Conservation (phyloP, 306 rosid species). For the Vicia villosa region DNA sequence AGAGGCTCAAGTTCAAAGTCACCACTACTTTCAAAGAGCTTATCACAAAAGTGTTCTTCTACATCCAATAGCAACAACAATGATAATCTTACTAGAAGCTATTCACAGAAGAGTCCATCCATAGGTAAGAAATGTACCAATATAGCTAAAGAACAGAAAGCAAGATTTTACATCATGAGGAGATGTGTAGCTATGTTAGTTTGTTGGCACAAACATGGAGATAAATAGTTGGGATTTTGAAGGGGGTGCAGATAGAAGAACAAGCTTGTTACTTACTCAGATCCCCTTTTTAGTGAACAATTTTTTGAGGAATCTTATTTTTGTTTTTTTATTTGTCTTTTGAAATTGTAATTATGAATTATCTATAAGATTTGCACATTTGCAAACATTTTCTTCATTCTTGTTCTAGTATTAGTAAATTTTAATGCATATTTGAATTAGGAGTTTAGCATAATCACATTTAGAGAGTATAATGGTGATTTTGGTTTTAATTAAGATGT, state of each 20-base stretch:
- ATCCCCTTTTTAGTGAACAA: slow-evolving; percentile 37
- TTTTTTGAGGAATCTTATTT: slow-evolving; percentile 35
- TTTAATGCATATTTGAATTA: too few species aligned
- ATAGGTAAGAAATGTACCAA: slow-evolving; percentile 72
- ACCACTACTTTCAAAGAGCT: slow-evolving; percentile 58
- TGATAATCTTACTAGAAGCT: slow-evolving; percentile 59
- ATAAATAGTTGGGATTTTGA: slow-evolving; percentile 41
- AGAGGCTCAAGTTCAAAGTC: slow-evolving; percentile 66
- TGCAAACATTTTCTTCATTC: slow-evolving; percentile 21
- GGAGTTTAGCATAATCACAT: too few species aligned
- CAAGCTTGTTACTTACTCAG: slow-evolving; percentile 5
- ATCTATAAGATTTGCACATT: slow-evolving; percentile 30
- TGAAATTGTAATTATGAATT: slow-evolving; percentile 45
- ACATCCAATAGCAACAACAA: slow-evolving; percentile 47
- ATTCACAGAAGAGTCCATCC: slow-evolving; percentile 70
- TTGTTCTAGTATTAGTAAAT: neutral
- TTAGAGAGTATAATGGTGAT: too few species aligned
- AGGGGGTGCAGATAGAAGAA: slow-evolving; percentile 1
- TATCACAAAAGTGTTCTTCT: slow-evolving; percentile 61
- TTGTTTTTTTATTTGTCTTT: neutral
- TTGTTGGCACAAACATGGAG: slow-evolving; percentile 96
- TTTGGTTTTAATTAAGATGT: too few species aligned
- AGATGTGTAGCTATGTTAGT: slow-evolving; percentile 94
- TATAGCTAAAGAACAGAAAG: slow-evolving; percentile 86
- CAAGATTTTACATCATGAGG: slow-evolving; percentile 94